Conservation (phyloP, 2,329 filamentous ascomycete species). For the Penicillium sclerotigenum region DNA sequence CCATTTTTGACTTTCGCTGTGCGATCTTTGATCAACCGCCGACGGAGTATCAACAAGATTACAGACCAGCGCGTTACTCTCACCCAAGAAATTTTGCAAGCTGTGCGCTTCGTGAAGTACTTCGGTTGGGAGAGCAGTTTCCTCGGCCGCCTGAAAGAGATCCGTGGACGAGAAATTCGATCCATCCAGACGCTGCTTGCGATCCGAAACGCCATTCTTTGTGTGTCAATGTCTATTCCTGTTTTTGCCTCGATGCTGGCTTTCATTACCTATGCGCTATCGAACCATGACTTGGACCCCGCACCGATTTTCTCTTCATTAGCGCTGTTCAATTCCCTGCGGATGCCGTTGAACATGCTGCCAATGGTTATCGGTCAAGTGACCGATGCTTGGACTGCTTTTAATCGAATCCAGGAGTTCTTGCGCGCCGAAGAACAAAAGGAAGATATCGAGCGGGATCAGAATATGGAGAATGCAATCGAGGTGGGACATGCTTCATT, state of each 20-base stretch:
- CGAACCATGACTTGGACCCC: slow-evolving; percentile 65
- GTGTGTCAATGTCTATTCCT: slow-evolving; percentile 76
- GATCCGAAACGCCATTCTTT: slow-evolving; percentile 80
- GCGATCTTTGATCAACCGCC: slow-evolving; percentile 68
- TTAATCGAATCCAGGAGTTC: slow-evolving; percentile 84
- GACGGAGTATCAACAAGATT: slow-evolving; percentile 82
- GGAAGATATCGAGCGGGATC: slow-evolving; percentile 63
- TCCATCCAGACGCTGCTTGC: slow-evolving; percentile 81
- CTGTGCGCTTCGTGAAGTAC: slow-evolving; percentile 92
- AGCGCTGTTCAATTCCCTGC: slow-evolving; percentile 86
- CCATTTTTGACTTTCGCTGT: slow-evolving; percentile 76
- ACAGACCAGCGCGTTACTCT: slow-evolving; percentile 89
- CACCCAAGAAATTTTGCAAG: slow-evolving; percentile 87
- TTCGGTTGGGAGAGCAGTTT: slow-evolving; percentile 95
- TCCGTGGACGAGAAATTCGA: slow-evolving; percentile 72
- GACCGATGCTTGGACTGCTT: slow-evolving; percentile 81
- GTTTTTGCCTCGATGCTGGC: slow-evolving; percentile 94
- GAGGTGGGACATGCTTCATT: slow-evolving; percentile 68
- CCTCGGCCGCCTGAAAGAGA: slow-evolving; percentile 68
- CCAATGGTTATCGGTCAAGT: slow-evolving; percentile 85
- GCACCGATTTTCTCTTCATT: slow-evolving; percentile 88
- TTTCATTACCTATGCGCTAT: slow-evolving; percentile 74
- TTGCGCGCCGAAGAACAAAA: slow-evolving; percentile 78
- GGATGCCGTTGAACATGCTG: slow-evolving; percentile 84
- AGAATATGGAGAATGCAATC: slow-evolving; percentile 56